Evolutionary conservation across 441 rosid species (phyloP), one percentile per base, ranked within the genome.

Genomic region (Hura crepitans): DNA sequence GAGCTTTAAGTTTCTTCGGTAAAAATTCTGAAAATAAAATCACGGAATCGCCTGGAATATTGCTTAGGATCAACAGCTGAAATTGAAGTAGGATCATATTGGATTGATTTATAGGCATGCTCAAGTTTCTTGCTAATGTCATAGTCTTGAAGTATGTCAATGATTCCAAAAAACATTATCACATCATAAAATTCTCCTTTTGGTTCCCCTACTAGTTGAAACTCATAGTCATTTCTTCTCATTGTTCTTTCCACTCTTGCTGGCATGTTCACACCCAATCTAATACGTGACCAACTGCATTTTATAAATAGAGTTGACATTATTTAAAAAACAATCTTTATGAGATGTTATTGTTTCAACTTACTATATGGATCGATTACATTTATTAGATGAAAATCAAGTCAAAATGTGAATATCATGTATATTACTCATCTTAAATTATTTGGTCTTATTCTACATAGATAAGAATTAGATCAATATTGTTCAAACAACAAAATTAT

Each of bases 81-180:
- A n/a, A 94, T 94, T 0, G 99, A 94, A 39, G 94, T 90, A 0
- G 97, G 89, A 78, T 94, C 97, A 65, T 92, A 90, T 37, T 94
- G 99, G 81, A 94, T 87, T 68, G 99, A 89, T 73, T 94, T 94
- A 69, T 89, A 90, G 0, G 96, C 96, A 72, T 92, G 99, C 82
- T 94, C 99, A 43, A 92, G 91, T 86, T 94, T 94, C 86, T 94
- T 94, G 89, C 96, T 90, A 71, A 94, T 90, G 66, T 94, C 98
- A 47, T 94, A 90, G 80, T 94, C 96, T 78, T 94, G 98, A 55
- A 94, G 81, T 64, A 94, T 94, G 84, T 94, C 99, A 54, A 94
- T 94, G 39, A 92, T 83, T 60, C 97, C 96, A 66, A 94, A 94
- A 76, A 81, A 89, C 63, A 94, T 71, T 45, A 90, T 76, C 17